phyloP scores from a whole-genome alignment of 176 grass and related monocot genomes.

The Oryza australiensis region DNA sequence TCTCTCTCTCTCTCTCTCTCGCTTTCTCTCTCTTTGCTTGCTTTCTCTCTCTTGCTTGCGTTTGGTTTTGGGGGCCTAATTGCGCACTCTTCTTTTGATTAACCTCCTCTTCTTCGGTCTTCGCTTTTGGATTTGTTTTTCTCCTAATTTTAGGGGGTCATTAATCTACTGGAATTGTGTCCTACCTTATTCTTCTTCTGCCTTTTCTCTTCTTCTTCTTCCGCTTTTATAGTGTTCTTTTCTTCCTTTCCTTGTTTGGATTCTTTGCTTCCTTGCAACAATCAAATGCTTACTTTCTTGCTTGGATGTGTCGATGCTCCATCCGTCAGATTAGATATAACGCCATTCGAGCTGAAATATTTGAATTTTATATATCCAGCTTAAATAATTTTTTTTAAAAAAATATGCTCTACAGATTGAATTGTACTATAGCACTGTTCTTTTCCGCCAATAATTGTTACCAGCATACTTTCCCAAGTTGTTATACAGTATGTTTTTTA shows the following conservation, averaged over 20 bases:
- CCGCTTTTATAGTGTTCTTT: neutral
- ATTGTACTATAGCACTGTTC: no score
- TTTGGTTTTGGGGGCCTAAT: no score
- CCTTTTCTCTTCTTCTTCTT: neutral
- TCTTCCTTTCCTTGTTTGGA: neutral
- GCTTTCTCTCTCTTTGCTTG: neutral
- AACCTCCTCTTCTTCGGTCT: neutral
- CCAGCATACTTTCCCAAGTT: no score
- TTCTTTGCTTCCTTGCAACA: neutral
- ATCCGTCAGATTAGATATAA: no score
- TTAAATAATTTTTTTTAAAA: no score
- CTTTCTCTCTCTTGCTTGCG: neutral
- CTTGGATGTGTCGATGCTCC: no score
- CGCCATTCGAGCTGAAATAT: no score
- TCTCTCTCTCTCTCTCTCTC: neutral
- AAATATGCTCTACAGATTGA: no score
- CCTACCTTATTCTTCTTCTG: neutral
- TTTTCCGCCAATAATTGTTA: no score
- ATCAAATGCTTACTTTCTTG: no score
- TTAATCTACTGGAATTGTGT: neutral
- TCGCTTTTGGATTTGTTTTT: neutral
- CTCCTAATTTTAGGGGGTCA: conserved; percentile 24
- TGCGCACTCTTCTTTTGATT: neutral
- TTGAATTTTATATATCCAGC: no score
- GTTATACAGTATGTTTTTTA: no score